phyloP scores from a whole-genome alignment of 2,329 filamentous ascomycete species.

The Zymoseptoria passerinii region DNA sequence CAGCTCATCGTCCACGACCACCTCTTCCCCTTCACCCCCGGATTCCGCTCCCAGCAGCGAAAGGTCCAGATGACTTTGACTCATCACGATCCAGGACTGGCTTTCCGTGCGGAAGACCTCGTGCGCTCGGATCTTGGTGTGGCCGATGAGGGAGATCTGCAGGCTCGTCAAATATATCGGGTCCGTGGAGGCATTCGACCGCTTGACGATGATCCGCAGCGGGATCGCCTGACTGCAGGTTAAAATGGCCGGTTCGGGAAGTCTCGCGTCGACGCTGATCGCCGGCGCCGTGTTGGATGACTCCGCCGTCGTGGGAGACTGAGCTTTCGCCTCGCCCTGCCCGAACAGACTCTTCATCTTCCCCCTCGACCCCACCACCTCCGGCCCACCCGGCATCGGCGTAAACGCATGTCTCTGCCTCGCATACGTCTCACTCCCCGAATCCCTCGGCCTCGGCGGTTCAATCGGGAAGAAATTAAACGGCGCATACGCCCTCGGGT shows the following conservation, averaged over 20 bases:
- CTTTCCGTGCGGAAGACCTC: constrained; percentile 62
- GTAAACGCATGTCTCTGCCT: constrained; percentile 59
- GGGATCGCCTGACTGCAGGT: constrained; percentile 84
- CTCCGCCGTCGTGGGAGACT: constrained; percentile 18
- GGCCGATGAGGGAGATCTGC: constrained; percentile 72
- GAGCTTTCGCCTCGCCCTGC: constrained; percentile 24
- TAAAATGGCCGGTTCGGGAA: constrained; percentile 79
- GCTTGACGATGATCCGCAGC: constrained; percentile 70
- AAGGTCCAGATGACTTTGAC: constrained; percentile 61
- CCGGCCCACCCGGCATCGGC: constrained; percentile 14
- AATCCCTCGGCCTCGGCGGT: constrained; percentile 61
- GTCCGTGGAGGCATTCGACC: constrained; percentile 59
- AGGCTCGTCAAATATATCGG: constrained; percentile 68
- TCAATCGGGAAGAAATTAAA: constrained; percentile 93
- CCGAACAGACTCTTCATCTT: constrained; percentile 56
- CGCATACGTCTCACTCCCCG: constrained; percentile 75
- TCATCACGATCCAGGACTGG: constrained; percentile 67
- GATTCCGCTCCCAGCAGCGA: constrained; percentile 50
- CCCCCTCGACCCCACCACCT: constrained; percentile 24
- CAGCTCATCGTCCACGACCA: constrained; percentile 47
- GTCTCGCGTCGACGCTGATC: constrained; percentile 70
- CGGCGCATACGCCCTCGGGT: constrained; percentile 56
- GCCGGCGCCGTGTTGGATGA: constrained; percentile 39
- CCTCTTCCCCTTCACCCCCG: constrained; percentile 49
- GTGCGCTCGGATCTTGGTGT: constrained; percentile 71